Evolutionary conservation across 2,329 filamentous ascomycete genomes (phyloP).

Genomic region (Magnaporthales sp.): DNA sequence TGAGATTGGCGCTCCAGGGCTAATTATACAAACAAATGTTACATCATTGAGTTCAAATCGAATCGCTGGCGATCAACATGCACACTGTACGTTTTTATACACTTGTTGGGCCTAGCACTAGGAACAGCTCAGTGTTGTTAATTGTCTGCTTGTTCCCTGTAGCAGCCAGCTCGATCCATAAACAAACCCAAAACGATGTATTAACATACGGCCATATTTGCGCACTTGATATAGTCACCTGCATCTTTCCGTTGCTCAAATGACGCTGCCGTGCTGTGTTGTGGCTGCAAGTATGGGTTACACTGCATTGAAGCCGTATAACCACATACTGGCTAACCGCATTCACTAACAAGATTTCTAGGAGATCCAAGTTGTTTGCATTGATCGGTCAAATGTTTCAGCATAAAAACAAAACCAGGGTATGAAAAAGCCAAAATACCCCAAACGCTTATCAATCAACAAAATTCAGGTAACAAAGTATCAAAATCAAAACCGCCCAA

Average conservation of each 20-base stretch:
- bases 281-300: neutral
- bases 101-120: neutral
- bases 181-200: neutral
- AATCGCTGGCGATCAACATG: neutral
- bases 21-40: too few relatives aligned
- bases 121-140: neutral
- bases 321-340: neutral
- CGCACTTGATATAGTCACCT: neutral
- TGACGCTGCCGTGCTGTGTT: neutral
- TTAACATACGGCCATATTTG: neutral
- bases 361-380: neutral
- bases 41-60: neutral
- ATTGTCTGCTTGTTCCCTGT: neutral
- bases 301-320: neutral
- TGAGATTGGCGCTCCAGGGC: too few relatives aligned
- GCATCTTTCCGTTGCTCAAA: neutral
- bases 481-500: neutral
- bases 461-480: neutral
- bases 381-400: too few relatives aligned
- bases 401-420: neutral
- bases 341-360: neutral
- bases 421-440: neutral
- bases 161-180: too few relatives aligned
- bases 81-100: neutral
- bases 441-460: neutral